These are phyloP conservation scores for Coniella vitis DNA, from an alignment of 2,329 filamentous ascomycete genomes.

Conservation along the genomic window DNA sequence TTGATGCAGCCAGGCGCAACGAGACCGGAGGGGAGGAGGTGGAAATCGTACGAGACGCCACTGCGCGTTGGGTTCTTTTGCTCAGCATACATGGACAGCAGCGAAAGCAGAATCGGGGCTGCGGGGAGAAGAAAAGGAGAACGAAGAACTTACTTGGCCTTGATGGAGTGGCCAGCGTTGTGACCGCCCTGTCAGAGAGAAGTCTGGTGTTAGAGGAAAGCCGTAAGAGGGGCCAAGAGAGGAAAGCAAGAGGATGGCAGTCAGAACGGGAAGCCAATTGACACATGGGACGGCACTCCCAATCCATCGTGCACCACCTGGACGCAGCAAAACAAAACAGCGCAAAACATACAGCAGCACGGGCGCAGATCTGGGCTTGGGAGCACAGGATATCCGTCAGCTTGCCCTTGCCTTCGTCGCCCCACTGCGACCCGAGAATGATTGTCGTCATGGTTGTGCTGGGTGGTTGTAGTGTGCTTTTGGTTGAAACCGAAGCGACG, in stretches of 20 bases:
- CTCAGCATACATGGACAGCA: not conserved
- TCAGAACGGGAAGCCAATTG: too few species aligned
- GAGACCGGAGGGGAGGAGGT: constrained; percentile 63
- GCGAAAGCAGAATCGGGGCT: not conserved
- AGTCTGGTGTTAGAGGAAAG: too few species aligned
- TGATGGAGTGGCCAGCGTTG: constrained; percentile 50
- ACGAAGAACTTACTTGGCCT: not conserved
- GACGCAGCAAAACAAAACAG: too few species aligned
- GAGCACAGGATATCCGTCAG: constrained; percentile 50
- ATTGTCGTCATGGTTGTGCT: constrained; percentile 41
- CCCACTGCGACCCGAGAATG: constrained; percentile 55
- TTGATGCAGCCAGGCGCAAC: constrained; percentile 64
- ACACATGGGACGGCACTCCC: too few species aligned
- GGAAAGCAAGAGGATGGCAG: not conserved
- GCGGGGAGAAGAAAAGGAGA: not conserved
- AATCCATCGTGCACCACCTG: too few species aligned
- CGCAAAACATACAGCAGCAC: constrained; percentile 35
- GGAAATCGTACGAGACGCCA: constrained; percentile 44
- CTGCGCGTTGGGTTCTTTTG: constrained; percentile 21
- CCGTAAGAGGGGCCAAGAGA: too few species aligned
- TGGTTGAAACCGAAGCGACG: not conserved
- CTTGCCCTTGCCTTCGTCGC: constrained; percentile 41
- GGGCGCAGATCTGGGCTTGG: constrained; percentile 48
- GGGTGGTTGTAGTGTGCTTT: not conserved
- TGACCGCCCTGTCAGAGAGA: constrained; percentile 40